Conservation (phyloP, 2,329 filamentous ascomycete species). For the Pleomassaria siparia region DNA sequence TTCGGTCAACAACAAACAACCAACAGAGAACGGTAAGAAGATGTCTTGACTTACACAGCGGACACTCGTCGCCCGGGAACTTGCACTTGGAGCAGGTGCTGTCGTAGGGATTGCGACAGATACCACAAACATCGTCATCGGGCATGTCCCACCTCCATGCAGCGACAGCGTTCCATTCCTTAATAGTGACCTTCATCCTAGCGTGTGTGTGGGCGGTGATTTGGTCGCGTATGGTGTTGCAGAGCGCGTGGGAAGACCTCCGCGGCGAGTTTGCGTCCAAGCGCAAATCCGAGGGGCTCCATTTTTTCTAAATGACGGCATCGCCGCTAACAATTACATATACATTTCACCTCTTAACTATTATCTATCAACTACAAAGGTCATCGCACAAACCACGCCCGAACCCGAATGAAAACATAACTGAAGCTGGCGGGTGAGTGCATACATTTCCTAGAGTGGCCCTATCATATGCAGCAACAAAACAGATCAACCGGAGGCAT, state of each 20-base stretch:
- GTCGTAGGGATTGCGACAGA: slow-evolving; percentile 97
- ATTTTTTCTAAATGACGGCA: slow-evolving; percentile 22
- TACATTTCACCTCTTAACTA: slow-evolving; percentile 10
- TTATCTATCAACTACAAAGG: no score
- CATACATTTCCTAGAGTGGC: background rate
- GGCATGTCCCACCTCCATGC: slow-evolving; percentile 98
- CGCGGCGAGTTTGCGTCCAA: background rate
- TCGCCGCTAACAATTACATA: slow-evolving; percentile 7
- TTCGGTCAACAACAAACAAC: slow-evolving; percentile 17
- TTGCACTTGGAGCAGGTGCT: slow-evolving; percentile 98
- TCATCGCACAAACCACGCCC: slow-evolving; percentile 1
- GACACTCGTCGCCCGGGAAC: slow-evolving; percentile 95
- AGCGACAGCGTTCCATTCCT: slow-evolving; percentile 89
- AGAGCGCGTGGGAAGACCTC: slow-evolving; percentile 6
- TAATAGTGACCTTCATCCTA: slow-evolving; percentile 93
- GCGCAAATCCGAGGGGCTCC: slow-evolving; percentile 5
- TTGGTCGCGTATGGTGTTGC: slow-evolving; percentile 8
- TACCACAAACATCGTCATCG: slow-evolving; percentile 96
- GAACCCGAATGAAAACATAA: background rate
- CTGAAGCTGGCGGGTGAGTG: slow-evolving; percentile 1
- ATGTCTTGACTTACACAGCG: slow-evolving; percentile 65
- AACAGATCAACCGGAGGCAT: background rate
- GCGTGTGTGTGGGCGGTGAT: slow-evolving; percentile 4
- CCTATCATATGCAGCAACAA: background rate
- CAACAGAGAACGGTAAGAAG: background rate